These are phyloP conservation scores for Passiflora organensis DNA, from an alignment of 345 rosid genomes.

Conservation along the genomic window DNA sequence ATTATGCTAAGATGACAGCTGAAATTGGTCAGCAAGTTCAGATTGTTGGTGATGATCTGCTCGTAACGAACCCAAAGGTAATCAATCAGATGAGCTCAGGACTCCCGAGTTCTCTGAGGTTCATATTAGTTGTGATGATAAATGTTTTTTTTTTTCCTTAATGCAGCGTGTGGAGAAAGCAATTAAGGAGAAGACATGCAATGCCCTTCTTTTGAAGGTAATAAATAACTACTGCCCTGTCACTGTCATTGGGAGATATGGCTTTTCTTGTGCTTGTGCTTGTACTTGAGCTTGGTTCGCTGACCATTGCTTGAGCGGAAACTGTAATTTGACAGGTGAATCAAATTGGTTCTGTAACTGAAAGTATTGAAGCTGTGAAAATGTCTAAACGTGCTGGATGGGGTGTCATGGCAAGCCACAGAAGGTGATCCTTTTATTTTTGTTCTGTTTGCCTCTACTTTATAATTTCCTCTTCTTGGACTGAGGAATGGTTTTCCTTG, in stretches of 20 bases:
- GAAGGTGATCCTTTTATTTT: conserved; percentile 27
- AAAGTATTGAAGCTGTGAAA: conserved; percentile 95
- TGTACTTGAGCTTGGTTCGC: too few relatives aligned
- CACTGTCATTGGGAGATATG: not conserved
- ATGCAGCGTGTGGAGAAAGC: conserved; percentile 91
- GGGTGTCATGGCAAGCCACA: conserved; percentile 99
- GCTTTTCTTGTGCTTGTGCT: too few relatives aligned
- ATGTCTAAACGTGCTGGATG: conserved; percentile 98
- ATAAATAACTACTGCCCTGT: not conserved
- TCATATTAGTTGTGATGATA: not conserved
- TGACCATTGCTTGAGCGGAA: too few relatives aligned
- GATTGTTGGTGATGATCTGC: conserved; percentile 94
- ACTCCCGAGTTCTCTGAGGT: not conserved
- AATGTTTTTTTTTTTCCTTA: not conserved
- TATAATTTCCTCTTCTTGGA: not conserved
- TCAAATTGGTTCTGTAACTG: conserved; percentile 96
- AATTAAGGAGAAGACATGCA: conserved; percentile 74
- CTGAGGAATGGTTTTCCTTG: not conserved
- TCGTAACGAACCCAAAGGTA: conserved; percentile 98
- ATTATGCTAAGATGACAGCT: conserved; percentile 65
- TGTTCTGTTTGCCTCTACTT: not conserved
- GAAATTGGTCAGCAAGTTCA: conserved; percentile 79
- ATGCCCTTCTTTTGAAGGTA: conserved; percentile 95
- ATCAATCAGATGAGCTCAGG: not conserved
- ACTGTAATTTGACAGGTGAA: conserved; percentile 67